These are phyloP conservation scores for Sindora glabra DNA, from an alignment of 306 rosid species.

Conservation along the genomic window DNA sequence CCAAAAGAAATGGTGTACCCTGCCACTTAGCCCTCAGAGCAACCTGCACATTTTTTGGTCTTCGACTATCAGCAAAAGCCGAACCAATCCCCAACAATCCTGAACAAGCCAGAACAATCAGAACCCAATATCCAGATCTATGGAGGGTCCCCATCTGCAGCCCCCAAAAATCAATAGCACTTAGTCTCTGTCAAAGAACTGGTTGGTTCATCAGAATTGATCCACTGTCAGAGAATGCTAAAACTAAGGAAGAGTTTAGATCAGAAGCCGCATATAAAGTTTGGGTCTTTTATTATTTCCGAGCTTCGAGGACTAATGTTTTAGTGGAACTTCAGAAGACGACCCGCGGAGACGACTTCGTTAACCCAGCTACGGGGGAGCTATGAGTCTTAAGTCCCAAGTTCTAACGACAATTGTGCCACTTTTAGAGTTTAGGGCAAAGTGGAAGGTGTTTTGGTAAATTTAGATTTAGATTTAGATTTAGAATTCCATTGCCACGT, in stretches of 20 bases:
- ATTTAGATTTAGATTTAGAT: too few relatives aligned
- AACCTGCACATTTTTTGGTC: conserved; percentile 72
- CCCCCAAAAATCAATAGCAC: not conserved
- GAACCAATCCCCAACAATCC: conserved; percentile 24
- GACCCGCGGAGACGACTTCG: conserved; percentile 16
- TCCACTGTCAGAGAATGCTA: conserved; percentile 14
- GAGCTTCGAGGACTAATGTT: not conserved
- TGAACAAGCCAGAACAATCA: conserved; percentile 28
- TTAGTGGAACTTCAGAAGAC: not conserved
- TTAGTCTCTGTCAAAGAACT: conserved; percentile 1
- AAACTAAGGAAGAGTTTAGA: not conserved
- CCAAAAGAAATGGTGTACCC: conserved; percentile 78
- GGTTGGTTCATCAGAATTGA: not conserved
- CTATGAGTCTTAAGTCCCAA: not conserved
- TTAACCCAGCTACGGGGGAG: not conserved
- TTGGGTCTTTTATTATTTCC: not conserved
- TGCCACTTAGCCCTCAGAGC: conserved; percentile 81
- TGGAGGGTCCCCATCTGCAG: conserved; percentile 32
- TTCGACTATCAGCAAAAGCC: conserved; percentile 29
- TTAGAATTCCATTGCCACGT: not conserved
- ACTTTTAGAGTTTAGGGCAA: too few relatives aligned
- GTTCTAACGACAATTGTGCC: too few relatives aligned
- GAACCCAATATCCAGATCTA: conserved; percentile 32
- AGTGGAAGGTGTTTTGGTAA: not conserved
- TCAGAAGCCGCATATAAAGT: conserved; percentile 16